Conservation (phyloP, 768 basidiomycete genomes). For the Auricularia auricula-judae region DNA sequence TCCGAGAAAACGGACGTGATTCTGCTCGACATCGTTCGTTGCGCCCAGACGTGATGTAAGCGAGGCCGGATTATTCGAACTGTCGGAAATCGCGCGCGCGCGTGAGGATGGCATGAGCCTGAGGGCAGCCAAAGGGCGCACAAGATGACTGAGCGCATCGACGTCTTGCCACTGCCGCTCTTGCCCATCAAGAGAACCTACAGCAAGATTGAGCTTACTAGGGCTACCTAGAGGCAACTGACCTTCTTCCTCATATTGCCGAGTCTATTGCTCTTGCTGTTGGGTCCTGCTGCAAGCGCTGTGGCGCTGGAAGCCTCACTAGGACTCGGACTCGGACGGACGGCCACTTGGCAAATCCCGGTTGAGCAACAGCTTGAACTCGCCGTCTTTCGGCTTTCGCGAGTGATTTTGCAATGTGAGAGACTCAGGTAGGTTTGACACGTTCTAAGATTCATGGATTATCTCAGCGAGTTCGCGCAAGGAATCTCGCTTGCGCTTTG, state of each 20-base stretch:
- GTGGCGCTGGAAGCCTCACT: no score
- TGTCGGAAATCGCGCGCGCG: slow-evolving; percentile 19
- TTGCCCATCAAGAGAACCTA: slow-evolving; percentile 98
- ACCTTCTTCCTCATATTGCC: slow-evolving; percentile 27
- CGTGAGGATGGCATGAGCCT: slow-evolving; percentile 5
- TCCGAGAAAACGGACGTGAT: slow-evolving; percentile 93
- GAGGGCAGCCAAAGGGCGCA: slow-evolving; percentile 30
- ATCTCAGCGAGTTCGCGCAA: no score
- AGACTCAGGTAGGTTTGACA: no score
- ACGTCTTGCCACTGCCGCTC: slow-evolving; percentile 88
- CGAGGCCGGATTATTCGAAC: slow-evolving; percentile 89
- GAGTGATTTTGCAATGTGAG: no score
- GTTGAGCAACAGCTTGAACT: no score
- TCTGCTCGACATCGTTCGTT: slow-evolving; percentile 96
- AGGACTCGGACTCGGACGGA: no score
- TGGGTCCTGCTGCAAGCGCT: no score
- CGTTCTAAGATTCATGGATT: no score
- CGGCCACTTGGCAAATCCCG: no score
- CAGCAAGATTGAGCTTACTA: slow-evolving; percentile 2
- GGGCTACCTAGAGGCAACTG: slow-evolving; percentile 1
- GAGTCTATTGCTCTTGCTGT: not conserved
- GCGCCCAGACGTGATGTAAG: slow-evolving; percentile 86
- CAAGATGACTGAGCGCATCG: slow-evolving; percentile 99
- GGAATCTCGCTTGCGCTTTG: no score
- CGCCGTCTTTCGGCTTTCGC: no score